Conservation (phyloP, 768 basidiomycete species). For the Hypholoma fasciculare region DNA sequence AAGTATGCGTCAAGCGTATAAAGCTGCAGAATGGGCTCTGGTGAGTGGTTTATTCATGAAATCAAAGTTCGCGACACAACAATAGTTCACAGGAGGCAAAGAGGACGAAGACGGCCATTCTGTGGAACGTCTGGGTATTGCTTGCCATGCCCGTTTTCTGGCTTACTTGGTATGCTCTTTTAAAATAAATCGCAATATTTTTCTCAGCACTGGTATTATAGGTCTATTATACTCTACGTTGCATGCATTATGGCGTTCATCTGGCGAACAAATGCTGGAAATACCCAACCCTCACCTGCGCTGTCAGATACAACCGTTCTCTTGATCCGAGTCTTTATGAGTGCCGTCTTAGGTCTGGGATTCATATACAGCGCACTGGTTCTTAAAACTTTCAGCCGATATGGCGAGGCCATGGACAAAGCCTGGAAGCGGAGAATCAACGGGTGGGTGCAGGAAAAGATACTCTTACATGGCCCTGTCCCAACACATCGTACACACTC, state of each 20-base stretch:
- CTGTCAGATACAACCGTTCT: conserved; percentile 28
- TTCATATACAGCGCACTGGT: conserved; percentile 54
- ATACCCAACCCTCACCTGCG: conserved; percentile 1
- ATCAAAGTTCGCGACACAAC: neutral
- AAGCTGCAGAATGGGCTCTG: conserved; percentile 64
- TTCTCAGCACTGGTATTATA: conserved; percentile 11
- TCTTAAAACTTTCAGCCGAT: conserved; percentile 51
- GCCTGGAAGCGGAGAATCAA: conserved; percentile 27
- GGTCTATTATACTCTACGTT: conserved; percentile 61
- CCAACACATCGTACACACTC: too few species aligned
- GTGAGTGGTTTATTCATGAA: conserved; percentile 26
- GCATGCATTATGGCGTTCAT: conserved; percentile 59
- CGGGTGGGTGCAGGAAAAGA: conserved; percentile 14
- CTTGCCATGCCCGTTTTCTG: conserved; percentile 64
- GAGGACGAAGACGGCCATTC: conserved; percentile 23
- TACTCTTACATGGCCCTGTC: too few species aligned
- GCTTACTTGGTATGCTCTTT: conserved; percentile 51
- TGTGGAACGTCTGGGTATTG: conserved; percentile 71
- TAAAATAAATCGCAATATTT: neutral
- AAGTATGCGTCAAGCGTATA: conserved; percentile 63
- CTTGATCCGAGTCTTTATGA: conserved; percentile 44
- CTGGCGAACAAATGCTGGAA: conserved; percentile 43
- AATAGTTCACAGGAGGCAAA: conserved; percentile 48
- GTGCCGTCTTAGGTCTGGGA: conserved; percentile 47
- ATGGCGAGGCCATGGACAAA: conserved; percentile 41